These are phyloP conservation scores for Pythium monospermum DNA, from an alignment of 352 stramenopile genomes.

Conservation along the genomic window DNA sequence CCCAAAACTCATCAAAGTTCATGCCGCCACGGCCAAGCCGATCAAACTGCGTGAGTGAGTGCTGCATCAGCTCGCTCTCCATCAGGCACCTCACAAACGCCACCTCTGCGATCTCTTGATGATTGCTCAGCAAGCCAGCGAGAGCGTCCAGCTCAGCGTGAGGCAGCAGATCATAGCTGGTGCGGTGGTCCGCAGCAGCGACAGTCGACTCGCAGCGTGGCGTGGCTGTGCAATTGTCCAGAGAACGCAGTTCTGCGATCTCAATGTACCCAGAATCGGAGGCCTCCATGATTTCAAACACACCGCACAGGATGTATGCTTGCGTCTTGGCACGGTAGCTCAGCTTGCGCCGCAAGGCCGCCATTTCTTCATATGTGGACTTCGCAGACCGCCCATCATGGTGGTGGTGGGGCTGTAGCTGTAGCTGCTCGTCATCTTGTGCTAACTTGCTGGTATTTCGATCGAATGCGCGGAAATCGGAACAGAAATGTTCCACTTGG, in stretches of 20 bases:
- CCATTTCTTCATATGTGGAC: slow-evolving; percentile 15
- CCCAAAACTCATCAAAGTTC: slow-evolving; percentile 62
- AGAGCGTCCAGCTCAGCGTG: slow-evolving; percentile 2
- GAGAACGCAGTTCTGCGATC: slow-evolving; percentile 61
- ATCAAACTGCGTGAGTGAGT: slow-evolving; percentile 48
- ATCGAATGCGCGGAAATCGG: slow-evolving; percentile 12
- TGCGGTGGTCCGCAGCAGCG: background rate
- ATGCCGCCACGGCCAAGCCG: slow-evolving; percentile 43
- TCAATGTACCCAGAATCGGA: slow-evolving; percentile 57
- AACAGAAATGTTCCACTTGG: slow-evolving; percentile 31
- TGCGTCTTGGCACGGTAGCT: slow-evolving; percentile 35
- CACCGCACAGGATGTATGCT: slow-evolving; percentile 40
- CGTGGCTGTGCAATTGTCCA: slow-evolving; percentile 32
- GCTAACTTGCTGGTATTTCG: background rate
- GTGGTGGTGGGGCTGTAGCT: background rate
- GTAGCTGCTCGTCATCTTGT: background rate
- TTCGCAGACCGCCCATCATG: background rate
- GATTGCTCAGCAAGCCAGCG: background rate
- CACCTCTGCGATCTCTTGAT: slow-evolving; percentile 6
- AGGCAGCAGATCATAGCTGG: background rate
- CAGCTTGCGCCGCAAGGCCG: slow-evolving; percentile 8
- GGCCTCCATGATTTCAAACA: slow-evolving; percentile 70
- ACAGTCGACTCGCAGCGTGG: background rate
- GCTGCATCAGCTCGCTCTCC: slow-evolving; percentile 30
- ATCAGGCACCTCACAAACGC: slow-evolving; percentile 39